phyloP scores from a whole-genome alignment of 23 red algal genomes.

The Cyanidioschyzon merolae region DNA sequence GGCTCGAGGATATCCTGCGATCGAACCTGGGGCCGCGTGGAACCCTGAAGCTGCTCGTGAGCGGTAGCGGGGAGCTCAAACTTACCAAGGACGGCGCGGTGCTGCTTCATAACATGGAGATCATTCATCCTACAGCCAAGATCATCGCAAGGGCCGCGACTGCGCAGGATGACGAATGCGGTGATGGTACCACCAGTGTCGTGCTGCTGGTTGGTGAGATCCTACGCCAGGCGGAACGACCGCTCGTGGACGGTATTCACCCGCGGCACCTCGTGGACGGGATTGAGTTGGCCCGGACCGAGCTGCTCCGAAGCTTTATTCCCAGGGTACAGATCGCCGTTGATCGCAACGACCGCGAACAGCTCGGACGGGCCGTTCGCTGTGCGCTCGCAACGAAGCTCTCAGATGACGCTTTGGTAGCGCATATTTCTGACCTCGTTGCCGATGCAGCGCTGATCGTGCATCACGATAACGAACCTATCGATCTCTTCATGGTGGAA shows the following conservation, averaged over 20 bases:
- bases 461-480: slow-evolving; percentile 44
- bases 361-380: slow-evolving; percentile 57
- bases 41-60: slow-evolving; percentile 95
- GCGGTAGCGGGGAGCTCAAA: slow-evolving; percentile 86
- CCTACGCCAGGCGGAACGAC: slow-evolving; percentile 82
- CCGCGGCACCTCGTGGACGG: slow-evolving; percentile 86
- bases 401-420: slow-evolving; percentile 29
- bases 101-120: slow-evolving; percentile 95
- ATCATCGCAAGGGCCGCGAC: slow-evolving; percentile 91
- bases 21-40: slow-evolving; percentile 93
- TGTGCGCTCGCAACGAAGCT: slow-evolving; percentile 77
- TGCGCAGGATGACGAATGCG: slow-evolving; percentile 86
- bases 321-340: background rate
- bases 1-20: slow-evolving; percentile 80
- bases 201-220: slow-evolving; percentile 90
- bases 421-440: slow-evolving; percentile 62
- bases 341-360: slow-evolving; percentile 45
- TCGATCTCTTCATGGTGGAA: slow-evolving; percentile 99
- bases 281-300: slow-evolving; percentile 68
- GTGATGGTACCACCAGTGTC: slow-evolving; percentile 87
- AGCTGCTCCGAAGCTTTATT: slow-evolving; percentile 24
- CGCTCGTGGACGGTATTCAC: slow-evolving; percentile 79
- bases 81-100: slow-evolving; percentile 98
- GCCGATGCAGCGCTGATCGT: slow-evolving; percentile 81
- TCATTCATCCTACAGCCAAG: slow-evolving; percentile 81